phyloP scores from a whole-genome alignment of 768 basidiomycete species.

The Trametes villosa region DNA sequence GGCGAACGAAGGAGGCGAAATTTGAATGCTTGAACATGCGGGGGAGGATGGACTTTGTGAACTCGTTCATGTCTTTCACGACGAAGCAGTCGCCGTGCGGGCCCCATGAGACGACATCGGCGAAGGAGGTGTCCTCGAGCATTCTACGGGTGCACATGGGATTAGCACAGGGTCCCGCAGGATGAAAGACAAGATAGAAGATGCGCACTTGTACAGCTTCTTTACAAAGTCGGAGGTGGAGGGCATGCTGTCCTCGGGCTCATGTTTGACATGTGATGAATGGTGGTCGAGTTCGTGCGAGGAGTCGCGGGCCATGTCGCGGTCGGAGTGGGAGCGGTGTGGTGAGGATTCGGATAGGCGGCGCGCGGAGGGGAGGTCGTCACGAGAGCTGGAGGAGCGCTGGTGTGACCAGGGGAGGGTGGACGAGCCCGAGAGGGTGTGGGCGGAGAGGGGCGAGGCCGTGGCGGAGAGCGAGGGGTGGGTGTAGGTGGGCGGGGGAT shows the following conservation, averaged over 20 bases:
- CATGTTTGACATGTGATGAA: slow-evolving; percentile 35
- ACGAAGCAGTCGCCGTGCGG: slow-evolving; percentile 87
- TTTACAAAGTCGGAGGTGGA: slow-evolving; percentile 94
- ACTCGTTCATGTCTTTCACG: slow-evolving; percentile 98
- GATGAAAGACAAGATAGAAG: background rate
- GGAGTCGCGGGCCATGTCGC: slow-evolving; percentile 31
- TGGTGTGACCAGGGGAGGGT: slow-evolving; percentile 39
- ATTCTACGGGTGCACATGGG: slow-evolving; percentile 55
- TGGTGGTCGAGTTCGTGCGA: slow-evolving; percentile 21
- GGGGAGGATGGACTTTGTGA: slow-evolving; percentile 87
- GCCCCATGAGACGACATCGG: slow-evolving; percentile 81
- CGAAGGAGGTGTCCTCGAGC: slow-evolving; percentile 80
- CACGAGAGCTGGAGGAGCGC: slow-evolving; percentile 39
- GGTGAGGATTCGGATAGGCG: slow-evolving; percentile 30
- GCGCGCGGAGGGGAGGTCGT: slow-evolving; percentile 36
- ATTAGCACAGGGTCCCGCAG: background rate
- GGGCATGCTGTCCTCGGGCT: slow-evolving; percentile 75
- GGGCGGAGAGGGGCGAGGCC: slow-evolving; percentile 34
- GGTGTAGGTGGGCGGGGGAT: slow-evolving; percentile 40
- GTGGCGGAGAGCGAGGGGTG: slow-evolving; percentile 40
- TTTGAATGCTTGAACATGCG: slow-evolving; percentile 96
- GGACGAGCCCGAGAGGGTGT: slow-evolving; percentile 28
- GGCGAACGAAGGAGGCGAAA: slow-evolving; percentile 90
- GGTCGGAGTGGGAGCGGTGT: slow-evolving; percentile 24
- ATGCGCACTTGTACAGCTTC: slow-evolving; percentile 88